Evolutionary conservation across 129 eudicot genomes (phyloP).

Genomic region (Flaveria sonorensis): DNA sequence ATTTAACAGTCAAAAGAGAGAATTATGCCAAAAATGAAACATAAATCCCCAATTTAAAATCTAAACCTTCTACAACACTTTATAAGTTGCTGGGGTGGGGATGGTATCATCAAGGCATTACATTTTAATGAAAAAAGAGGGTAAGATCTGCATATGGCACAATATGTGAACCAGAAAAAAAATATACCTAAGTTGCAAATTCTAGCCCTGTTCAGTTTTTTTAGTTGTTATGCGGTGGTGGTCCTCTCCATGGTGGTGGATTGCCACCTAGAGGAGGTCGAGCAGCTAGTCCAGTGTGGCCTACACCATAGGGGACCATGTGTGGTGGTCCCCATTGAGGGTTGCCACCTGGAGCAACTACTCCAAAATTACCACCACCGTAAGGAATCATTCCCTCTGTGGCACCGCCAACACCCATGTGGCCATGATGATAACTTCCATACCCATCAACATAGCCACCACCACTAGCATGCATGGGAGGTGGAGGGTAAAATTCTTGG

Average conservation of each 20-base stretch:
- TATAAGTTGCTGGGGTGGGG: constrained; percentile 7
- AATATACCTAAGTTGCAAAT: constrained; percentile 21
- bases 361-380: constrained; percentile 32
- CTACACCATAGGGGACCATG: constrained; percentile 36
- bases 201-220: background rate
- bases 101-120: constrained; percentile 1
- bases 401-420: constrained; percentile 33
- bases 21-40: background rate
- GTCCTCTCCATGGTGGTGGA: constrained; percentile 43
- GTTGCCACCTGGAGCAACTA: constrained; percentile 29
- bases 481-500: constrained; percentile 49
- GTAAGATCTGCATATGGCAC: constrained; percentile 27
- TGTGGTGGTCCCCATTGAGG: constrained; percentile 38
- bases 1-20: background rate
- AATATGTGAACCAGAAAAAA: background rate
- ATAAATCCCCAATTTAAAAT: constrained; percentile 10
- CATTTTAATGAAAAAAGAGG: constrained; percentile 17
- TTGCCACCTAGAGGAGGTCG: constrained; percentile 31
- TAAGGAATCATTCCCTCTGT: constrained; percentile 42
- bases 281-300: constrained; percentile 20
- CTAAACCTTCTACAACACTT: constrained; percentile 25
- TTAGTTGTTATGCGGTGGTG: constrained; percentile 26
- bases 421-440: constrained; percentile 44
- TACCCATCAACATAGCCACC: constrained; percentile 46
- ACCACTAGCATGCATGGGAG: constrained; percentile 42